phyloP scores from a whole-genome alignment of 2,329 filamentous ascomycete species.

The Cladosporium velox region DNA sequence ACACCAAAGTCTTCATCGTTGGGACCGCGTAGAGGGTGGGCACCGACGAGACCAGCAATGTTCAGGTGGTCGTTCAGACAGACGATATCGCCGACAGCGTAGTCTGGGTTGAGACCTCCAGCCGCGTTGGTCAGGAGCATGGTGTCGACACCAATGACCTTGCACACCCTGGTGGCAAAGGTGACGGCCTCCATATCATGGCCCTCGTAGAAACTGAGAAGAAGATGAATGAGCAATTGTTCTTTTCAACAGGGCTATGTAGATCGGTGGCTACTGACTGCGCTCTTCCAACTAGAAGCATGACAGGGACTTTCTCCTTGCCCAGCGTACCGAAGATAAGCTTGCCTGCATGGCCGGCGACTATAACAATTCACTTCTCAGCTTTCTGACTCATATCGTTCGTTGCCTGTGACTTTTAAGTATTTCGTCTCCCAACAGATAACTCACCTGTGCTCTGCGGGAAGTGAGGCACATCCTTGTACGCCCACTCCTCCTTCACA shows the following conservation, averaged over 20 bases:
- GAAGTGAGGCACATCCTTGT: slow-evolving; percentile 63
- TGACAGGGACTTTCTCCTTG: slow-evolving; percentile 54
- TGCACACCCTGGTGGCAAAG: slow-evolving; percentile 66
- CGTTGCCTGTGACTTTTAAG: slow-evolving; percentile 5
- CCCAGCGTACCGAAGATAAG: slow-evolving; percentile 64
- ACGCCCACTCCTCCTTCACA: slow-evolving; percentile 56
- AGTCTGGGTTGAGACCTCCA: slow-evolving; percentile 65
- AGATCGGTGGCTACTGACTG: slow-evolving; percentile 53
- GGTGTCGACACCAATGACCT: slow-evolving; percentile 60
- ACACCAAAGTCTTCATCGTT: slow-evolving; percentile 64
- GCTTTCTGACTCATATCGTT: slow-evolving; percentile 30
- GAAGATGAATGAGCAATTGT: slow-evolving; percentile 21
- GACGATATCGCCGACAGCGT: slow-evolving; percentile 65
- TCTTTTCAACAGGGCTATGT: slow-evolving; percentile 22
- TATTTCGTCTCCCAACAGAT: neutral
- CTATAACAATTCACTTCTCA: slow-evolving; percentile 31
- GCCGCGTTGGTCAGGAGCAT: slow-evolving; percentile 68
- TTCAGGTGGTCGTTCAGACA: slow-evolving; percentile 68
- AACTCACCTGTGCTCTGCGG: slow-evolving; percentile 60
- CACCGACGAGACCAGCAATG: slow-evolving; percentile 61
- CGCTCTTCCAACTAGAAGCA: slow-evolving; percentile 65
- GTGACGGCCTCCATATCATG: slow-evolving; percentile 64
- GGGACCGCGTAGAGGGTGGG: slow-evolving; percentile 62
- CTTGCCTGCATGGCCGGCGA: slow-evolving; percentile 64
- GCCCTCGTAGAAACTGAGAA: slow-evolving; percentile 65